phyloP scores from a whole-genome alignment of 23 red algal species.

The Agarophyton chilense region DNA sequence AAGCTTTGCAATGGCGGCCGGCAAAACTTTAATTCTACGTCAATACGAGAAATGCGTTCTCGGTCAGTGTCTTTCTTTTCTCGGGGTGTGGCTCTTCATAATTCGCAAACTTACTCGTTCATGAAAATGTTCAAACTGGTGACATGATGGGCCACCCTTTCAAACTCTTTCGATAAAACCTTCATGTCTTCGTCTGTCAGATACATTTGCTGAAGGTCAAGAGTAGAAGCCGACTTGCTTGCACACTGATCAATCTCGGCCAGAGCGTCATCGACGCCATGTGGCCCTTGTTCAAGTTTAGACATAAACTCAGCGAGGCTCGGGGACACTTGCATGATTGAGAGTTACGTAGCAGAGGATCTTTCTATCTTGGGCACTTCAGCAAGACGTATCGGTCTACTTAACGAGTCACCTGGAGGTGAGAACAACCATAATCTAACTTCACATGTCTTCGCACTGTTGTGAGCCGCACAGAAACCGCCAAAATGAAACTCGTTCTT shows the following conservation, averaged over 20 bases:
- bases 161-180: slow-evolving; percentile 26
- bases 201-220: slow-evolving; percentile 74
- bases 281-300: slow-evolving; percentile 42
- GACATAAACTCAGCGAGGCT: slow-evolving; percentile 67
- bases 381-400: too few relatives aligned
- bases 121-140: slow-evolving; percentile 68
- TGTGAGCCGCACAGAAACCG: too few relatives aligned
- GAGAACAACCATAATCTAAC: too few relatives aligned
- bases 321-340: slow-evolving; percentile 60
- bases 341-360: not conserved
- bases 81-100: too few relatives aligned
- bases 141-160: slow-evolving; percentile 32
- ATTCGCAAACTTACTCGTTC: slow-evolving; percentile 61
- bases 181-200: slow-evolving; percentile 63
- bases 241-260: slow-evolving; percentile 44
- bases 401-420: too few relatives aligned
- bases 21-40: slow-evolving; percentile 55
- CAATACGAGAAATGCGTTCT: too few relatives aligned
- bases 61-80: too few relatives aligned
- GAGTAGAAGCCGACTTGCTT: not conserved
- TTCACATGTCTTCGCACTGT: too few relatives aligned
- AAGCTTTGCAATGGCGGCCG: slow-evolving; percentile 55
- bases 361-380: too few relatives aligned
- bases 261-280: slow-evolving; percentile 53
- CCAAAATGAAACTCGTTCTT: too few relatives aligned